Percentiles rank a stretch among this genome's conserved stretches.
phyloP scores from a whole-genome alignment of 805 yeast genomes.

The Lipomyces yamadae region DNA sequence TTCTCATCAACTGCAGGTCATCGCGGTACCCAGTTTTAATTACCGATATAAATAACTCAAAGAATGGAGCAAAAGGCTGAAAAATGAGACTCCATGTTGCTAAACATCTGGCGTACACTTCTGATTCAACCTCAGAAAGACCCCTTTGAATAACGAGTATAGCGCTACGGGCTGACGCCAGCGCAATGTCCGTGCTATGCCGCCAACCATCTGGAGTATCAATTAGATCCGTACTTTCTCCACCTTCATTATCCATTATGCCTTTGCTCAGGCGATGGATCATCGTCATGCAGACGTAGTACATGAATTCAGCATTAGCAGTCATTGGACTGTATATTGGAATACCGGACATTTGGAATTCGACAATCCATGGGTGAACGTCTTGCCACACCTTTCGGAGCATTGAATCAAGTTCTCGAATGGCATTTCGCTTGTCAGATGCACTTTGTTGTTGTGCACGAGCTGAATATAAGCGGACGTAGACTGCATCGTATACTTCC shows the following conservation, averaged over 20 bases:
- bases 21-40: constrained; percentile 15
- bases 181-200: constrained; percentile 17
- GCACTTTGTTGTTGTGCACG: constrained; percentile 17
- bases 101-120: neutral
- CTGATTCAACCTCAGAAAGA: neutral
- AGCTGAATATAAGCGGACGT: constrained; percentile 29
- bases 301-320: constrained; percentile 19
- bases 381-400: constrained; percentile 13
- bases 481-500: constrained; percentile 19
- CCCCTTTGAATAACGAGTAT: constrained; percentile 13
- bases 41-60: constrained; percentile 22
- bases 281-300: constrained; percentile 20
- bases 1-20: constrained; percentile 18
- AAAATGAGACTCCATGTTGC: constrained; percentile 20
- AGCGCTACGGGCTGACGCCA: constrained; percentile 25
- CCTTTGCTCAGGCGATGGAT: constrained; percentile 23
- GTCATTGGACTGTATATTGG: constrained; percentile 1
- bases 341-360: constrained; percentile 2
- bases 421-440: constrained; percentile 19
- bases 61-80: constrained; percentile 31
- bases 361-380: constrained; percentile 12
- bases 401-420: constrained; percentile 21
- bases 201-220: constrained; percentile 14
- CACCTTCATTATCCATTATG: constrained; percentile 8
- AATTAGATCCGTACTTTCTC: constrained; percentile 5